Evolutionary conservation across 208 protist species (phyloP), one percentile per base, ranked within the genome.

Genomic region (Leishmania braziliensis): DNA sequence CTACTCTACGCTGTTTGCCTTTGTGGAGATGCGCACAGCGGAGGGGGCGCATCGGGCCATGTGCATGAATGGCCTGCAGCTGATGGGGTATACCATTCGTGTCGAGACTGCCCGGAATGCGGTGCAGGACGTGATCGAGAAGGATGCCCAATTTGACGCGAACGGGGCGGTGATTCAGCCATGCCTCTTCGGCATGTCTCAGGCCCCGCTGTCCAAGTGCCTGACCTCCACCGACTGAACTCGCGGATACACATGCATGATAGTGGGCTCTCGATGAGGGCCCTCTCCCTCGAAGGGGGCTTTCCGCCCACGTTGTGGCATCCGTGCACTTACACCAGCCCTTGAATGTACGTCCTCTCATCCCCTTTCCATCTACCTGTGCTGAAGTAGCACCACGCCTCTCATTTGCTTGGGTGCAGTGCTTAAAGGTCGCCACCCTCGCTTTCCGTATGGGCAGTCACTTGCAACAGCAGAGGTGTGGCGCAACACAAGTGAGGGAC

Each of bases 1-100:
- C 46, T 93, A 95, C 77, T 66, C 78, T 39, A 95, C 94, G 29
- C 79, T 97, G 23, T 95, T 95, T 82, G 91, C 94, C 0, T 97
- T 97, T 85, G 94, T 97, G 23, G 92, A 97, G 78, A 97, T 97
- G 92, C 83, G 86, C 18, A 92, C 88, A 16, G 18, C 86, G 26
- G 87, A 93, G 51, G 92, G 83, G 48, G 92, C 88, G 36, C 75
- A 82, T 62, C 77, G 82, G 29, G 90, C 85, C 20, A 80, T 93
- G 75, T 85, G 89, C 58, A 87, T 97, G 72, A 94, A 92, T 76
- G 86, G 86, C 33, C 73, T 88, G 26, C 83, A 88, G 75, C 43
- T 95, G 79, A 85, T 94, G 77, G 94, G 92, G 33, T 82, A 75
- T 74, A 80, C 63, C 65, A 87, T 97, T 48, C 90, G 91, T 39